Evolutionary conservation across 495 filamentous ascomycete species (phyloP), one percentile per base, ranked within the genome.

Genomic region (Melanomma pulvis-pyrius): DNA sequence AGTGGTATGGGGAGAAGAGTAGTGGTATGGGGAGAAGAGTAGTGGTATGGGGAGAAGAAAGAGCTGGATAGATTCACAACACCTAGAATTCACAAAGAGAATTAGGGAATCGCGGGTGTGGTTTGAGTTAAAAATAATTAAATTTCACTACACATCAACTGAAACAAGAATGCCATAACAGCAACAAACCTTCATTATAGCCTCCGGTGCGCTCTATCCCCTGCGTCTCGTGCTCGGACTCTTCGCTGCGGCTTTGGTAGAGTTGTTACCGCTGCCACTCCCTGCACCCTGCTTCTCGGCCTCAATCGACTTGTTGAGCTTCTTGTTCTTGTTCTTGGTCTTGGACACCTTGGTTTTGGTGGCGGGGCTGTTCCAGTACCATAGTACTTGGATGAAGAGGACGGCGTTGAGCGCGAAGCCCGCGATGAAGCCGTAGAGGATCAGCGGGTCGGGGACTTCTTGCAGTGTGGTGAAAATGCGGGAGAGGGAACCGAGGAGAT

Each of bases 401-500:
- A 98, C 83, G 65, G 88, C 78, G 79, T 98, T 98, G 69, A 98
- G 85, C 30, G 82, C 78, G 75, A 96, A 96, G 24, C 90, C 96
- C 1, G 90, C 91, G 49, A 97, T 76, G 82, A 94, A 97, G 24
- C 92, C 89, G 75, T 93, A 97, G 17, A 98, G 84, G 69, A 98
- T 97, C 60, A 98, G 81, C 76, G 90, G 90, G 77, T 98, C 94
- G 70, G 94, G 88, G 65, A 97, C 92, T 81, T 98, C 94, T 72
- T 97, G 91, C 52, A 98, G 77, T 1, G 96, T 98, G 21, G 94
- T 98, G 78, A 97, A 97, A 81, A 98, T 96, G 71, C 94, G 88
- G 13, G 91, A 89, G 41, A 97, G 86, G 61, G 91, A 94, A 13
- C 94, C 94, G 71, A 85, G 81, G 71, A 98, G 92, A 78, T 96